Base-by-base conservation (phyloP, 2,329 filamentous ascomycete genomes). In the Pyrenophora graminea region DNA sequence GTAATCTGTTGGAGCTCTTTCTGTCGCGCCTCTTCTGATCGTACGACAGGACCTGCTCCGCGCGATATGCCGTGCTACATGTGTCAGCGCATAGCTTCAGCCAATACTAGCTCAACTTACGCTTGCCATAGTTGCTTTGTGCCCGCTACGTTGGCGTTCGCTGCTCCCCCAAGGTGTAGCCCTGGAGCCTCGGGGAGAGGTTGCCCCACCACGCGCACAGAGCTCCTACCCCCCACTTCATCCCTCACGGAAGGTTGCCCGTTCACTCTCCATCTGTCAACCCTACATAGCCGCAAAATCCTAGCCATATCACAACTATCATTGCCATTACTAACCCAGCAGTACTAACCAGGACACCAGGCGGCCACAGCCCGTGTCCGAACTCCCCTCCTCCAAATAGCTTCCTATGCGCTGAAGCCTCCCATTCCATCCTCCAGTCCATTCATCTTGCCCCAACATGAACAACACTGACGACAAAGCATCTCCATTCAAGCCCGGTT, bases 11-110 rank as follows among this genome's bases (percentile, higher is more conserved):
- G 83, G 48, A 85, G 80, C 72, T 95, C 90, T 71, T 86, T 83
- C 60, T 85, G 80, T 51, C 83, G 83, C 68, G 89, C 84, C 69
- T 90, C 85, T 64, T 89, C 85, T 62, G 88, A 88, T 65, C 81
- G 79, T 55, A 77, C 74, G 47, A 82, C 80, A 55, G 83, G 81
- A 33, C 64, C 69, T 27, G 74, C 66, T 32, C 70, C 66, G 68
- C 91, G 89, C 67, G 89, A 84, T 72, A 95, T 82, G 70, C 90
- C 91, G 82, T 97, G 92, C 91, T 96, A 76, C 8, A 38, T 15
- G 17, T 10, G n/a, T 70, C 30, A 70, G 59, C 39, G 9, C 37
- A 46, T 31, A 15, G 7, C 31, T 42, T n/a, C 3, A 27, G 45
- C 6, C n/a, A 10, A 5, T 0, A 1, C 17, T 4, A 19, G 5